A percentile compares a stretch with the other conserved stretches of the same genome.
phyloP scores from a whole-genome alignment of 1,139 yeast species.

The Lodderomyces metapsilosis region DNA sequence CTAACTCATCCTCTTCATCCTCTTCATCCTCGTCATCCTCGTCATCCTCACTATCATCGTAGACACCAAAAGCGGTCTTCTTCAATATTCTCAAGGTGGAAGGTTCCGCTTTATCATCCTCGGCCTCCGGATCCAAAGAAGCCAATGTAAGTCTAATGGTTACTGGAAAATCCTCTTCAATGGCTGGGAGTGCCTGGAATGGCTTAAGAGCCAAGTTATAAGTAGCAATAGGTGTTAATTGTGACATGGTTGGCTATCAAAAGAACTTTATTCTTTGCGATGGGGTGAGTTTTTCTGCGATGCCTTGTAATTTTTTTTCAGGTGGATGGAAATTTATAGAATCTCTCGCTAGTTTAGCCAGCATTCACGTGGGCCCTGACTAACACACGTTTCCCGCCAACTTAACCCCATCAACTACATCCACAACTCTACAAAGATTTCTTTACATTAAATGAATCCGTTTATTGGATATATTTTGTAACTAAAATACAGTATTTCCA shows the following conservation, averaged over 20 bases:
- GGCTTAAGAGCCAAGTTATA: slow-evolving; percentile 84
- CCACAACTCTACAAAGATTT: too few relatives aligned
- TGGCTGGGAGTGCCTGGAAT: slow-evolving; percentile 82
- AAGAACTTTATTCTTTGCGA: neutral
- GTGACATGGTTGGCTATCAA: slow-evolving; percentile 47
- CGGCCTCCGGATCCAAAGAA: slow-evolving; percentile 85
- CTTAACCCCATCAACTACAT: too few relatives aligned
- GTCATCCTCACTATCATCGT: slow-evolving; percentile 52
- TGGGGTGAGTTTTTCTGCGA: neutral
- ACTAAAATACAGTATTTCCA: slow-evolving; percentile 2
- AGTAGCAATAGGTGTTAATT: slow-evolving; percentile 77
- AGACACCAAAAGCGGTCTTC: slow-evolving; percentile 55
- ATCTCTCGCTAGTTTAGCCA: neutral
- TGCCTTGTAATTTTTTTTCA: slow-evolving; percentile 2
- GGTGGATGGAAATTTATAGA: slow-evolving; percentile 8
- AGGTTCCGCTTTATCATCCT: slow-evolving; percentile 80
- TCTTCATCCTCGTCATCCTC: slow-evolving; percentile 50
- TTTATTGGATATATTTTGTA: slow-evolving; percentile 2
- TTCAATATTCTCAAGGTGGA: slow-evolving; percentile 87
- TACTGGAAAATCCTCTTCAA: slow-evolving; percentile 81
- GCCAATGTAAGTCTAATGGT: slow-evolving; percentile 92
- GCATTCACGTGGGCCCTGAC: slow-evolving; percentile 1
- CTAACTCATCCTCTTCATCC: slow-evolving; percentile 43
- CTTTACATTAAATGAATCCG: slow-evolving; percentile 3
- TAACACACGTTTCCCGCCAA: too few relatives aligned